These are phyloP conservation scores for Testicularia cyperi DNA, from an alignment of 1,284 basidiomycete genomes.

Conservation along the genomic window DNA sequence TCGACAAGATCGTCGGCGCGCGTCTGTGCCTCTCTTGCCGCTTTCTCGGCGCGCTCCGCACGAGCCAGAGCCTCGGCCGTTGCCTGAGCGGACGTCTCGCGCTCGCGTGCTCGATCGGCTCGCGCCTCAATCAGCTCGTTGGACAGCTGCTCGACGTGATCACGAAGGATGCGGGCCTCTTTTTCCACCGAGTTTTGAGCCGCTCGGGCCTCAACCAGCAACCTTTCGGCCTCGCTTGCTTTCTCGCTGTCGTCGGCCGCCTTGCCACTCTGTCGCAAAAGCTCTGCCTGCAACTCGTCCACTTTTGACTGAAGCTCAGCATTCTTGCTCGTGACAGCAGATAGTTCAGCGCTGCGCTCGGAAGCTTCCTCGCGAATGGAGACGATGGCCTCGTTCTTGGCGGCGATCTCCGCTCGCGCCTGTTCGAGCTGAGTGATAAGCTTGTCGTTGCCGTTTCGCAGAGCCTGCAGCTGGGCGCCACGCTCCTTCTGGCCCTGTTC, in stretches of 20 bases:
- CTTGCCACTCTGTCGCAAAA: no score
- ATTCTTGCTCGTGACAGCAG: no score
- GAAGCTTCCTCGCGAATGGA: no score
- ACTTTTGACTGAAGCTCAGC: no score
- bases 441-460: conserved; percentile 3
- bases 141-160: conserved; percentile 25
- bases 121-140: conserved; percentile 20
- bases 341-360: no score
- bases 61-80: conserved; percentile 30
- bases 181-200: not conserved
- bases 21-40: conserved; percentile 11
- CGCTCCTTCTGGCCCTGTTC: conserved; percentile 3
- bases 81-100: conserved; percentile 22
- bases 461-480: not conserved
- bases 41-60: conserved; percentile 21
- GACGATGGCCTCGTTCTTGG: conserved; percentile 6
- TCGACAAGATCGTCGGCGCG: conserved; percentile 12
- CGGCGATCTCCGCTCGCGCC: conserved; percentile 5
- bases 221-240: conserved; percentile 6
- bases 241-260: no score
- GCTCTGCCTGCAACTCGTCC: no score
- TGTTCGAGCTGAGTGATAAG: conserved; percentile 1
- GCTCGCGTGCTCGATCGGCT: conserved; percentile 22
- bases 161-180: conserved; percentile 22
- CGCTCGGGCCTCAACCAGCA: not conserved